Base-by-base conservation (phyloP, 2,329 filamentous ascomycete genomes). In the Epichloe aotearoae region DNA sequence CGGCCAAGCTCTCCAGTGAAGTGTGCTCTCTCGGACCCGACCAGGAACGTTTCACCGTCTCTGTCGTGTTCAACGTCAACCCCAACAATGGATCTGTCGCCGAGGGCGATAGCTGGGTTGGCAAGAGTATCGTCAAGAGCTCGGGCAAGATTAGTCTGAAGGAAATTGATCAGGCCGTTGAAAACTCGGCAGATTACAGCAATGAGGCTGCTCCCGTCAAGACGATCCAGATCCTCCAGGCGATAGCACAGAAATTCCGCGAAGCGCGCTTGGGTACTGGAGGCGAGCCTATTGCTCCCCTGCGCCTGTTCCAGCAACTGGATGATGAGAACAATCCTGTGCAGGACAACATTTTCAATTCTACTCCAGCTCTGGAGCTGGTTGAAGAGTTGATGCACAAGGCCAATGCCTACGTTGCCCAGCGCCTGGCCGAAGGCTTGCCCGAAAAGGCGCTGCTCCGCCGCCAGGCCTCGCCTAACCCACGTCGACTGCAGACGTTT, bases 261-360 rank as follows among this genome's bases (percentile, higher is more conserved):
- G 88, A 96, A 69, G 76, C 81, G 47, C 86, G 93, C 53, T 85
- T 96, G 53, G 87, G 86, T 51, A 84, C 89, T 49, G 84, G 86
- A 37, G 82, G 82, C 42, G 81, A 86, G 56, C 82, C 86, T 12
- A 86, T 95, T 59, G 86, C 90, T 36, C 84, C 91, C 40, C 79
- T 98, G 49, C 86, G 93, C 52, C 77, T 98, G 45, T 74, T 97
- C 54, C 89, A 95, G 68, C 90, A 95, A 69, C 77, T 97, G 40
- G 93, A 98, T 59, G 93, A 98, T 59, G 93, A 98, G 74, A 97
- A 97, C 66, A 88, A 96, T 49, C 93, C 91, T 2, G 90, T 97
- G 40, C 89, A 95, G 71, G 82, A 88, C 65, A 98, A 97, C 71
- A 86, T 98, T 56, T 98, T 97, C 62, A 84, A 96, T 66, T 91